A percentile compares a stretch with the other conserved stretches of the same genome.
phyloP scores from a whole-genome alignment of 225 moss, liverwort and hornwort genomes.

The Asterella californica region DNA sequence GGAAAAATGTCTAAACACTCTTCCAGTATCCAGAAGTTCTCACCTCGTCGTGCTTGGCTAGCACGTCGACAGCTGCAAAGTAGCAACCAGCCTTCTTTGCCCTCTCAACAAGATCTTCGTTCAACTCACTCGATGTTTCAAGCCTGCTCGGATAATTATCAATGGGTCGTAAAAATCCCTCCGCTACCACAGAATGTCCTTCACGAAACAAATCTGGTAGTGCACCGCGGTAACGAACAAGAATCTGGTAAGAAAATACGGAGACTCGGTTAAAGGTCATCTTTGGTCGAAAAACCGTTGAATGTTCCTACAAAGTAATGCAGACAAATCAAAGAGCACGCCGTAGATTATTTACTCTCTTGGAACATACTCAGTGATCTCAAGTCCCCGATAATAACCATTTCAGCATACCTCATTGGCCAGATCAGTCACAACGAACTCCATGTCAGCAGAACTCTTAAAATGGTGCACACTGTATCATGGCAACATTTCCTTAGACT shows the following conservation, averaged over 20 bases:
- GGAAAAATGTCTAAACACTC: not conserved
- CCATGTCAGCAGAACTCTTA: slow-evolving; percentile 81
- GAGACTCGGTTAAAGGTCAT: not conserved
- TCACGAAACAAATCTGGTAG: slow-evolving; percentile 91
- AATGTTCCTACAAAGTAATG: not conserved
- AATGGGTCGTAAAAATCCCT: slow-evolving; percentile 76
- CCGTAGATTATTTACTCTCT: not conserved
- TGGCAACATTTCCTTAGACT: not conserved
- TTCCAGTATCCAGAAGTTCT: not conserved
- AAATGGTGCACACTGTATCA: slow-evolving; percentile 75
- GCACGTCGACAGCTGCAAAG: slow-evolving; percentile 87
- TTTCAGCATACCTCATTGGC: slow-evolving; percentile 67
- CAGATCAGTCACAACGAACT: slow-evolving; percentile 86
- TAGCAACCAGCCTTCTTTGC: slow-evolving; percentile 88
- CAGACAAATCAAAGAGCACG: not conserved
- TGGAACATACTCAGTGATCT: not conserved
- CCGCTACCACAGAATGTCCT: slow-evolving; percentile 94
- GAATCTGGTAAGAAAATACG: slow-evolving; percentile 55
- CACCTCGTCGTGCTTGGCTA: slow-evolving; percentile 98
- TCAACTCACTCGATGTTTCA: slow-evolving; percentile 38
- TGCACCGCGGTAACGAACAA: slow-evolving; percentile 91
- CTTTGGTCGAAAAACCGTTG: not conserved
- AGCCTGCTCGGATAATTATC: slow-evolving; percentile 56
- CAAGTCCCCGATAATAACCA: too few species aligned
- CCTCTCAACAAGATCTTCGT: slow-evolving; percentile 64